Base-by-base conservation (phyloP, 2,329 filamentous ascomycete species). In the Neocucurbitaria cava region DNA sequence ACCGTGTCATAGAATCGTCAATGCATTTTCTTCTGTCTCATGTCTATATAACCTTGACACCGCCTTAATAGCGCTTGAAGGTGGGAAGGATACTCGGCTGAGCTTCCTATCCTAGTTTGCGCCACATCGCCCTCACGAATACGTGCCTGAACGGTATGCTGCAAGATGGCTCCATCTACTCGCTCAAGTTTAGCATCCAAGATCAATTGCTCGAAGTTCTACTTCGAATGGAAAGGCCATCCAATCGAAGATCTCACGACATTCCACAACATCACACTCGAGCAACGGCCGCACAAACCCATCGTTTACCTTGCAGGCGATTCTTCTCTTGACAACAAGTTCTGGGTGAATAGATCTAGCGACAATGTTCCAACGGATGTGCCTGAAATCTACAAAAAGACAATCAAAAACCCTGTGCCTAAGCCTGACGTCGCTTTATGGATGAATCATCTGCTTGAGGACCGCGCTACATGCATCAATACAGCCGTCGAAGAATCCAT, bases 241-340 rank as follows among this genome's bases (percentile, higher is more conserved):
- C 68, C 66, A 7, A 60, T 76, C 24, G 43, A 61, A 3, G 67
- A 76, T 47, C 62, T 77, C 2, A 36, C 42, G 2, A 62, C 23
- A 2, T 71, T 76, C n/a, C 68, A 54, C 38, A 23, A 59, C 8
- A 66, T 66, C 4, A 65, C 65, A 1, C 54, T 57, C 1, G 28
- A 50, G 1, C 48, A 64, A 20, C 62, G 69, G 7, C 70, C 68
- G 0, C 48, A 61, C 13, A 70, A 68, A 26, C 73, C 72, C 15
- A 69, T 74, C 33, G 52, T 75, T n/a, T 77, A 69, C 40, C 61
- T 77, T 5, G 74, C 71, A 5, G 74, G 74, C 46, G 74, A 77
- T 49, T 77, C 74, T 5, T 76, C 74, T 17, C 66, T 76, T 3
- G 74, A 77, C 54, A 76, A 77, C 54, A 77, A 76, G 47, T 66